These are phyloP conservation scores for Cytospora piceicola DNA, from an alignment of 2,329 filamentous ascomycete genomes.

Conservation along the genomic window DNA sequence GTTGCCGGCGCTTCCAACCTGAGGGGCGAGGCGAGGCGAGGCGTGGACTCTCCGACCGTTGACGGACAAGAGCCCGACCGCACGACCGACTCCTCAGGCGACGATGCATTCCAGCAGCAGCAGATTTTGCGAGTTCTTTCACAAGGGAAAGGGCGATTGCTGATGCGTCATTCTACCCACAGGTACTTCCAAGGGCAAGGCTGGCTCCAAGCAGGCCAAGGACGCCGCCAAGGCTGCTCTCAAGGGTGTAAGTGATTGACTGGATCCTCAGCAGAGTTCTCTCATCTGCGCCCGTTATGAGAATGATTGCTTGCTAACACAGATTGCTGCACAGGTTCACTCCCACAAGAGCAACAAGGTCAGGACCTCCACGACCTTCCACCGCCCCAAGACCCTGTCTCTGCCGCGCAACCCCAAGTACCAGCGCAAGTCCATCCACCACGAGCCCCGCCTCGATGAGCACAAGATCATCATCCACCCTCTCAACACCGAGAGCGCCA, in stretches of 20 bases:
- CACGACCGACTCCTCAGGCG: constrained; percentile 31
- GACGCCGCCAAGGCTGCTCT: constrained; percentile 95
- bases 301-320: not conserved
- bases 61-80: constrained; percentile 26
- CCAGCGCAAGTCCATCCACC: constrained; percentile 91
- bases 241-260: constrained; percentile 76
- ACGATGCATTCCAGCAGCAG: constrained; percentile 66
- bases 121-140: constrained; percentile 76
- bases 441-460: constrained; percentile 90
- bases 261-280: not conserved
- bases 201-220: constrained; percentile 83
- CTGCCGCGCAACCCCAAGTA: constrained; percentile 92
- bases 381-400: constrained; percentile 94
- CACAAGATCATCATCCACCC: constrained; percentile 98
- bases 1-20: constrained; percentile 31
- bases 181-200: constrained; percentile 61
- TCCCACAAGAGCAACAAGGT: constrained; percentile 89
- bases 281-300: not conserved
- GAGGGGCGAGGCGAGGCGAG: constrained; percentile 26
- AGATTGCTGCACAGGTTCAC: constrained; percentile 47
- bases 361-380: constrained; percentile 91
- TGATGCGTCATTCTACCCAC: constrained; percentile 61
- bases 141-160: constrained; percentile 65
- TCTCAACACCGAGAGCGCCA: constrained; percentile 98
- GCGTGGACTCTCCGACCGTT: constrained; percentile 14